These are phyloP conservation scores for Cinchona pubescens DNA, from an alignment of 257 asterid genomes.

Conservation along the genomic window DNA sequence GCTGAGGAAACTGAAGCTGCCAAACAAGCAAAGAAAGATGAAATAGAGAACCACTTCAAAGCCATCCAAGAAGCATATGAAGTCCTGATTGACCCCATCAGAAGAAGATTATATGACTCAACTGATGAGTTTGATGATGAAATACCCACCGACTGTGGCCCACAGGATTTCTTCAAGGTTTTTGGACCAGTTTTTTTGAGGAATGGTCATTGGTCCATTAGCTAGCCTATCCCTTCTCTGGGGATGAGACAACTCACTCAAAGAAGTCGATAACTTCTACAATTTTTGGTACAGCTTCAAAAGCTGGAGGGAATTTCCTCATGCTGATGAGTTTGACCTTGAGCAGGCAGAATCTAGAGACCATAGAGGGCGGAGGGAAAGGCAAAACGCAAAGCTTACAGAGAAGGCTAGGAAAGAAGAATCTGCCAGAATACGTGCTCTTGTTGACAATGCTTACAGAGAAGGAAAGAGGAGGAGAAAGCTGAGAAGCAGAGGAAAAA, in stretches of 20 bases:
- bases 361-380: slow-evolving; percentile 96
- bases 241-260: slow-evolving; percentile 65
- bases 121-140: slow-evolving; percentile 99
- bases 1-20: slow-evolving; percentile 85
- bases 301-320: slow-evolving; percentile 99
- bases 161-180: slow-evolving; percentile 90
- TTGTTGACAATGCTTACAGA: slow-evolving; percentile 89
- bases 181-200: slow-evolving; percentile 94
- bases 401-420: slow-evolving; percentile 98
- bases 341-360: slow-evolving; percentile 98
- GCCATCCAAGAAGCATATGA: slow-evolving; percentile 93
- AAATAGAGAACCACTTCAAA: slow-evolving; percentile 85
- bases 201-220: slow-evolving; percentile 96
- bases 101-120: slow-evolving; percentile 92
- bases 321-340: slow-evolving; percentile 86
- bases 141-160: slow-evolving; percentile 73
- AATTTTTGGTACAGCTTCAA: slow-evolving; percentile 86
- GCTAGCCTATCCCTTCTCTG: slow-evolving; percentile 60
- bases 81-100: slow-evolving; percentile 78
- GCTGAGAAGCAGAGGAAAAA: slow-evolving; percentile 87
- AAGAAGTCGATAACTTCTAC: slow-evolving; percentile 80
- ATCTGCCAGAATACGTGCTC: slow-evolving; percentile 62
- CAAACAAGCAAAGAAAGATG: slow-evolving; percentile 83
- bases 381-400: slow-evolving; percentile 86
- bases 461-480: slow-evolving; percentile 77